Percentiles rank a stretch among this genome's conserved stretches.
phyloP scores from a whole-genome alignment of 2,329 filamentous ascomycete genomes.

The Pseudohalonectria lignicola region DNA sequence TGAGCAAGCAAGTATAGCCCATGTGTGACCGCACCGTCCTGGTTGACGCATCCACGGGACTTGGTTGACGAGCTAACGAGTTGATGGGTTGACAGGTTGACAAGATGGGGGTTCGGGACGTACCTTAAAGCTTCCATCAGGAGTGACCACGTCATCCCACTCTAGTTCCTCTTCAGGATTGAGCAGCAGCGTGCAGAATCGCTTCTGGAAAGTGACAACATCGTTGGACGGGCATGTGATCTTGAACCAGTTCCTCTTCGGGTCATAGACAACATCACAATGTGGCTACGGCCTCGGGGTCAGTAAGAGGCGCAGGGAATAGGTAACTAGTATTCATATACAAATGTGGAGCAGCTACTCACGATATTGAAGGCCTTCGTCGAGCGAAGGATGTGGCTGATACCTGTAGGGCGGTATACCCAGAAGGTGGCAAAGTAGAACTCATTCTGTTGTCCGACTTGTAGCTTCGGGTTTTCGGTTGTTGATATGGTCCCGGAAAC shows the following conservation, averaged over 20 bases:
- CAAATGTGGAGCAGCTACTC: too few relatives aligned
- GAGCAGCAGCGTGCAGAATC: slow-evolving; percentile 4
- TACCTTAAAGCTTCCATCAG: slow-evolving; percentile 4
- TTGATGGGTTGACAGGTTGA: too few relatives aligned
- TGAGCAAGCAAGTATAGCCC: too few relatives aligned
- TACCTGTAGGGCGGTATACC: slow-evolving; percentile 11
- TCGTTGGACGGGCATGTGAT: slow-evolving; percentile 8
- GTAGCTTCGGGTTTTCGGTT: too few relatives aligned
- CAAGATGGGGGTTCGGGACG: neutral
- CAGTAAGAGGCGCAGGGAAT: neutral
- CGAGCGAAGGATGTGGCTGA: slow-evolving; percentile 10
- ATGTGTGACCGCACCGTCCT: too few relatives aligned
- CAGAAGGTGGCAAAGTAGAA: slow-evolving; percentile 16
- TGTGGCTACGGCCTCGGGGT: slow-evolving; percentile 6
- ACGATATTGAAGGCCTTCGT: slow-evolving; percentile 9
- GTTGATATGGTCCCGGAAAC: too few relatives aligned
- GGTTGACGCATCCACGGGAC: neutral
- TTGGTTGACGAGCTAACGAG: neutral
- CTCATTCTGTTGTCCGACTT: too few relatives aligned
- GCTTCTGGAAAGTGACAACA: slow-evolving; percentile 6
- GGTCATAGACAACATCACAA: slow-evolving; percentile 12
- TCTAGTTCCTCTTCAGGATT: slow-evolving; percentile 5
- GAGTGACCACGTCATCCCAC: slow-evolving; percentile 2
- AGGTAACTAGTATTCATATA: neutral
- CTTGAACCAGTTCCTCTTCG: slow-evolving; percentile 12